Evolutionary conservation across 495 filamentous ascomycete species (phyloP).

Genomic region (Rhypophila decipiens): DNA sequence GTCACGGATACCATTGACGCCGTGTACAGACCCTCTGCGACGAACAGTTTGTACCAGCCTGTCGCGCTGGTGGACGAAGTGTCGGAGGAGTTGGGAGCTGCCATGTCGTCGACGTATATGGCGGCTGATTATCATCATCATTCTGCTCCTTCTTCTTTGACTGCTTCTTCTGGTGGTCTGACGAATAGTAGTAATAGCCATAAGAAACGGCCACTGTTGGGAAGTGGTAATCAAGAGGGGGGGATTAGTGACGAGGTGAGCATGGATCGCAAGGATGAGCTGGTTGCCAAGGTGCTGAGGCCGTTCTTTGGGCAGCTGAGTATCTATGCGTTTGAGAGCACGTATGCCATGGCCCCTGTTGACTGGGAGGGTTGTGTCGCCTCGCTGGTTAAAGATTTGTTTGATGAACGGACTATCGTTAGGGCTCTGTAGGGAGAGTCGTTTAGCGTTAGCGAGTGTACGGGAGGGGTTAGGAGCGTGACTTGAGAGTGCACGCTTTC

Average conservation of each 20-base stretch:
- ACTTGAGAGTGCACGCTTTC: not conserved
- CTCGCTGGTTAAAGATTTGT: slow-evolving; percentile 70
- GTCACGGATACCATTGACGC: slow-evolving; percentile 96
- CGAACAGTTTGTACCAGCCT: no score
- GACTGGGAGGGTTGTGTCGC: slow-evolving; percentile 64
- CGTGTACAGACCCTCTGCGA: slow-evolving; percentile 72
- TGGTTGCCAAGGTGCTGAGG: slow-evolving; percentile 66
- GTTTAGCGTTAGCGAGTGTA: not conserved
- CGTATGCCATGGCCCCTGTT: slow-evolving; percentile 71
- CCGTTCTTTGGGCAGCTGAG: slow-evolving; percentile 90
- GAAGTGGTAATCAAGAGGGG: slow-evolving; percentile 28
- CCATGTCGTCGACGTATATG: not conserved
- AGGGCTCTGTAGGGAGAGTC: slow-evolving; percentile 35
- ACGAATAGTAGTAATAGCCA: no score
- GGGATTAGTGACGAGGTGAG: slow-evolving; percentile 44
- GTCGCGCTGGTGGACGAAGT: slow-evolving; percentile 81
- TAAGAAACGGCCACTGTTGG: slow-evolving; percentile 42
- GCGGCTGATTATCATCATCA: slow-evolving; percentile 9
- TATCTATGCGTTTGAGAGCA: slow-evolving; percentile 86
- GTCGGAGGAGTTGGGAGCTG: slow-evolving; percentile 64
- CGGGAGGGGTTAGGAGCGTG: not conserved
- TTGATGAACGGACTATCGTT: slow-evolving; percentile 66
- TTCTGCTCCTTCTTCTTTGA: slow-evolving; percentile 23
- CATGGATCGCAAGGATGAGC: slow-evolving; percentile 57
- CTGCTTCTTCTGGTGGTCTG: slow-evolving; percentile 14